phyloP scores from a whole-genome alignment of 2,329 filamentous ascomycete genomes.

The Scedosporium aurantiacum region DNA sequence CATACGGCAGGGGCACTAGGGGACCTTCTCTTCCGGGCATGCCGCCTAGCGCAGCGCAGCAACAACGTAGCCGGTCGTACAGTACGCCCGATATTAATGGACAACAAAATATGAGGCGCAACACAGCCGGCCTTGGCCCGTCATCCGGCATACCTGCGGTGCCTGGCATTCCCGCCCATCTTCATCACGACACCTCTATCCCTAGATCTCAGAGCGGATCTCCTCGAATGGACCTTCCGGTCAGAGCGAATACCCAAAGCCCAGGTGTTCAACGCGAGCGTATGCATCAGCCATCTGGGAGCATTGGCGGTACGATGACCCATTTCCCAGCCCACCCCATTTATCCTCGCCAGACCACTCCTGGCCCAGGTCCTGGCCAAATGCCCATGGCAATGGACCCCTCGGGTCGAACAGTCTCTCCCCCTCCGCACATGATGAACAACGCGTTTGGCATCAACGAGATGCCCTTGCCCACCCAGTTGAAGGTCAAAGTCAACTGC shows the following conservation, averaged over 20 bases:
- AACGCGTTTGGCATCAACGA: conserved; percentile 29
- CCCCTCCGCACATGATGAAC: conserved; percentile 19
- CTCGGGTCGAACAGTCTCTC: conserved; percentile 33
- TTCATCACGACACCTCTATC: conserved; percentile 53
- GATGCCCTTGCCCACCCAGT: conserved; percentile 53
- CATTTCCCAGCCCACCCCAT: conserved; percentile 47
- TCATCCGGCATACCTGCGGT: conserved; percentile 54
- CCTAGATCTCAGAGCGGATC: conserved; percentile 76
- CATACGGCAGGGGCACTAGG: conserved; percentile 56
- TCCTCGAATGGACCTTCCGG: conserved; percentile 56
- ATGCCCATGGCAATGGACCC: conserved; percentile 18
- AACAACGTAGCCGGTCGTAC: conserved; percentile 75
- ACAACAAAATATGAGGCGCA: conserved; percentile 46
- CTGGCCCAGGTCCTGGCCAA: conserved; percentile 25
- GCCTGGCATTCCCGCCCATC: conserved; percentile 64
- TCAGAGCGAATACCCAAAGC: conserved; percentile 59
- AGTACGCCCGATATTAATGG: conserved; percentile 91
- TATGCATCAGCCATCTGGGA: conserved; percentile 35
- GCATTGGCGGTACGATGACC: conserved; percentile 39
- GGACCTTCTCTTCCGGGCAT: conserved; percentile 72
- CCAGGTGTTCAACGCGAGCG: conserved; percentile 56
- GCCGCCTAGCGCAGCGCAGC: conserved; percentile 46
- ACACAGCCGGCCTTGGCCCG: conserved; percentile 34
- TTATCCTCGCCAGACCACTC: conserved; percentile 34
- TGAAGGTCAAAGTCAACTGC: conserved; percentile 93